Conservation (phyloP, 1,284 basidiomycete genomes). For the Malassezia brasiliensis region DNA sequence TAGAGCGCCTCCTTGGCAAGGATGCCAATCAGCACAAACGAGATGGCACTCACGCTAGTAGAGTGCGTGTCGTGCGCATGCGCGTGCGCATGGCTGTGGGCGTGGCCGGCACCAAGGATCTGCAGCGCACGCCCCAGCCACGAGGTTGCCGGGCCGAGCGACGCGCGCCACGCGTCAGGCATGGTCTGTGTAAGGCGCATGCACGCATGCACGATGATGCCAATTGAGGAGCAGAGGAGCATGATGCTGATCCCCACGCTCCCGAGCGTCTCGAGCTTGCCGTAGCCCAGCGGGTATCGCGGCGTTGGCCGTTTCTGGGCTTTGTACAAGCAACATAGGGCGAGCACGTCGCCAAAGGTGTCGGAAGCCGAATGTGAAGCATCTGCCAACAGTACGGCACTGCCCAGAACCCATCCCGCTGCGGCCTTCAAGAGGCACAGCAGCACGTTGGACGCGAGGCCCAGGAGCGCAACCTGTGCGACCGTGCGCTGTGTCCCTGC, state of each 20-base stretch:
- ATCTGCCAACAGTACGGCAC: conserved; percentile 82
- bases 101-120: background rate
- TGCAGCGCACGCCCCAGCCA: background rate
- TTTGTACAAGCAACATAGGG: conserved; percentile 79
- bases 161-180: conserved; percentile 15
- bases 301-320: conserved; percentile 68
- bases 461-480: conserved; percentile 51
- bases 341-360: conserved; percentile 81
- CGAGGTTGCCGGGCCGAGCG: background rate
- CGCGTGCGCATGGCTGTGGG: conserved; percentile 46
- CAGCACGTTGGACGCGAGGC: conserved; percentile 72
- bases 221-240: conserved; percentile 70
- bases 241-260: conserved; percentile 73
- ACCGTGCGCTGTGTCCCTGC: background rate
- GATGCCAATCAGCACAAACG: conserved; percentile 78
- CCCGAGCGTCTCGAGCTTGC: conserved; percentile 84
- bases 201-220: conserved; percentile 84
- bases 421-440: conserved; percentile 73
- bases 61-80: conserved; percentile 8
- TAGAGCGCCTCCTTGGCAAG: conserved; percentile 61
- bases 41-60: conserved; percentile 80
- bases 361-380: conserved; percentile 85
- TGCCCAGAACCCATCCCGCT: conserved; percentile 55
- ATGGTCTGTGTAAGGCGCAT: conserved; percentile 64
- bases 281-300: conserved; percentile 73